phyloP scores from a whole-genome alignment of 306 rosid genomes.

The Cucurbita ficifolia region DNA sequence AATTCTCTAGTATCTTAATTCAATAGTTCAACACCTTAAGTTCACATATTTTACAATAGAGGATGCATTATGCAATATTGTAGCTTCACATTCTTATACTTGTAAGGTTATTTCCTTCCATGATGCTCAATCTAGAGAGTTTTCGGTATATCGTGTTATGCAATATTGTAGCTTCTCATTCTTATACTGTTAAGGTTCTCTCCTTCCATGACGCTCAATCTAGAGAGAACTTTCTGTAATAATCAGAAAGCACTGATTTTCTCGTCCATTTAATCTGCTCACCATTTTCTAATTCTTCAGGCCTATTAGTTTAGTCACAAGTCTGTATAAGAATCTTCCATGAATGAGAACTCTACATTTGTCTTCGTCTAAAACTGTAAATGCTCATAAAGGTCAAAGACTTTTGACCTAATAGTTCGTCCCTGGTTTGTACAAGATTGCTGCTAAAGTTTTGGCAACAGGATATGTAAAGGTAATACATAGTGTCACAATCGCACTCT shows the following conservation, averaged over 20 bases:
- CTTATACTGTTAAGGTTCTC: neutral
- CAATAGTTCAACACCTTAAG: neutral
- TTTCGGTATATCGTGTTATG: neutral
- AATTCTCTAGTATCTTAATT: neutral
- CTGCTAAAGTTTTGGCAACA: neutral
- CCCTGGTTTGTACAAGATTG: neutral
- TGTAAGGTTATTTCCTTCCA: no score
- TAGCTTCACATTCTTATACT: no score
- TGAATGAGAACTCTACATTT: neutral
- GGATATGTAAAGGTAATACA: neutral
- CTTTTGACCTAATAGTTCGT: neutral
- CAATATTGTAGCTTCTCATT: conserved; percentile 1
- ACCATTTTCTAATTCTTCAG: neutral
- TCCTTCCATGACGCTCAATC: neutral
- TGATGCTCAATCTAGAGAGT: no score
- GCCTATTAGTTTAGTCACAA: neutral
- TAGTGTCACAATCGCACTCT: no score
- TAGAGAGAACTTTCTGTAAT: neutral
- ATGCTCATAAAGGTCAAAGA: neutral
- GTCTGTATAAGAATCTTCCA: neutral
- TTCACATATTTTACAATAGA: neutral
- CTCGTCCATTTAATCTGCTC: neutral
- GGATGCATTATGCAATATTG: neutral
- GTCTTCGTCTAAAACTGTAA: neutral
- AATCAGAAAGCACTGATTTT: neutral